phyloP scores from a whole-genome alignment of 768 basidiomycete genomes.

The Podaxis sp. region DNA sequence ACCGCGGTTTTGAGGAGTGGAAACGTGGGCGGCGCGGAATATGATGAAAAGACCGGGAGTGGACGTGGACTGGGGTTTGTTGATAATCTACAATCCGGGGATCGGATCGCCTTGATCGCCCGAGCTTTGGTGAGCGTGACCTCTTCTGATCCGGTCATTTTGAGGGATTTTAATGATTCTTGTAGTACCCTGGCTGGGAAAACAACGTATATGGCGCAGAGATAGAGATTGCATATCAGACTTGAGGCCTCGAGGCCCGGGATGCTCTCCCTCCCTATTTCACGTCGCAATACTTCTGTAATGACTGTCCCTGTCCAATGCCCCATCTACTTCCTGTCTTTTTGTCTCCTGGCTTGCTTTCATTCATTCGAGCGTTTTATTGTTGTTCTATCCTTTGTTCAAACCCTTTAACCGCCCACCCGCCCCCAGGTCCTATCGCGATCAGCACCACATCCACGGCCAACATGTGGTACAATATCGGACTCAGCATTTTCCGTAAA shows the following conservation, averaged over 20 bases:
- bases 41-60: slow-evolving; percentile 17
- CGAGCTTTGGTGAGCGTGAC: slow-evolving; percentile 25
- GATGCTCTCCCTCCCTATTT: not conserved
- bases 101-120: slow-evolving; percentile 26
- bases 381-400: too few relatives aligned
- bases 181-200: slow-evolving; percentile 30
- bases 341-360: too few relatives aligned
- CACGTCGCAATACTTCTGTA: not conserved
- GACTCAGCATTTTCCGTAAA: too few relatives aligned
- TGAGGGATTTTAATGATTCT: not conserved
- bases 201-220: slow-evolving; percentile 24
- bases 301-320: not conserved
- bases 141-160: not conserved
- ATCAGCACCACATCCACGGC: too few relatives aligned
- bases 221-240: slow-evolving; percentile 27
- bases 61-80: slow-evolving; percentile 22
- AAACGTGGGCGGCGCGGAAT: slow-evolving; percentile 1
- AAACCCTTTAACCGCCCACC: too few relatives aligned
- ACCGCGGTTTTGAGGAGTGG: not conserved
- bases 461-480: too few relatives aligned
- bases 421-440: too few relatives aligned
- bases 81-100: slow-evolving; percentile 15
- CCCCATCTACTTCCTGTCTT: too few relatives aligned
- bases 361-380: too few relatives aligned
- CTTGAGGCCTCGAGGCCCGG: slow-evolving; percentile 12